Evolutionary conservation across 768 basidiomycete species (phyloP), one percentile per base, ranked within the genome.

Genomic region (Hebeloma cylindrosporum): DNA sequence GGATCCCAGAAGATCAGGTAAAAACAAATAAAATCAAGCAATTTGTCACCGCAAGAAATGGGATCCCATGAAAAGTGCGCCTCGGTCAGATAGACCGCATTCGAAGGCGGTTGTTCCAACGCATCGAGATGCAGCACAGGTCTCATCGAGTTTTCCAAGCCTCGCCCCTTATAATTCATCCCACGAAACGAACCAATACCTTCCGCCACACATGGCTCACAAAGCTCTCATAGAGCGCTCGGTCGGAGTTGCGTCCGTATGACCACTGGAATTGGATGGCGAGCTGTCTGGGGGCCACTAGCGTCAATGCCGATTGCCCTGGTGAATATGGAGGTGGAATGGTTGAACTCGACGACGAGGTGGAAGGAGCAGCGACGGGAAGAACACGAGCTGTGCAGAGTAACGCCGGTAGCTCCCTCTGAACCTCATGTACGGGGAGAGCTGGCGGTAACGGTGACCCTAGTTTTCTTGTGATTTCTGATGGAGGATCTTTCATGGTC

Each of bases 181-280:
- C 27, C 45, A 8, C 29, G 55, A n/a, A 18, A 14, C 35, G 10
- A n/a, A 16, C 2, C 32, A 43, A 3, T n/a, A 80, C 55, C 55
- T 79, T 83, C 47, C 78, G 69, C 36, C 69, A 72, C 17, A 88
- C 63, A 69, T 89, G 86, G 48, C 78, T 78, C 16, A 71, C 72
- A 50, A 91, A 84, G 29, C 83, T 79, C 56, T 88, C 85, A 34
- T 85, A 83, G 40, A 85, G 35, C 0, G 50, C 51, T 31, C 83
- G 59, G 21, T 88, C 80, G n/a, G n/a, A n/a, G n/a, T n/a, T n/a
- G 20, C 46, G 58, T 0, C 89, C 89, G 38, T 67, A 67, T 16
- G 82, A 56, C 88, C 89, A 90, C 25, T 77, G 70, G 48, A 78
- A 80, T 40, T 75, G 16, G 23, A 11, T 17, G 28, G 26, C 14